A percentile compares a stretch with the other conserved stretches of the same genome.
Evolutionary conservation across 2,329 filamentous ascomycete species (phyloP).

Genomic region (Blastomyces gilchristii): DNA sequence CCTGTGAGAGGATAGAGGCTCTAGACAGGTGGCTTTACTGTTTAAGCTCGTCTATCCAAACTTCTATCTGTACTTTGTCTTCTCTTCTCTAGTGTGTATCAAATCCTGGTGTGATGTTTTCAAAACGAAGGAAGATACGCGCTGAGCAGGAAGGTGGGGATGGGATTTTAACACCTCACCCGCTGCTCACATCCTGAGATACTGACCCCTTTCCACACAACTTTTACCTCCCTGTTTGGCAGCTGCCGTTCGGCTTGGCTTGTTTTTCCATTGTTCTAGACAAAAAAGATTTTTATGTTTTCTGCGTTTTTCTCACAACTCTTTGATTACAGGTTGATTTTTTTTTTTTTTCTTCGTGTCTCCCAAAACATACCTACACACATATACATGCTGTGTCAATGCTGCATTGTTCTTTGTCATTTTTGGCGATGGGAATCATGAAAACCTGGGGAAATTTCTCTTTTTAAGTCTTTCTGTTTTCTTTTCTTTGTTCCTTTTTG

Average conservation of each 20-base stretch:
- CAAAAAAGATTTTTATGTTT: slow-evolving; percentile 1
- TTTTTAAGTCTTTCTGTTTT: neutral
- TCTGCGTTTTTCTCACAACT: neutral
- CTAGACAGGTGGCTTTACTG: neutral
- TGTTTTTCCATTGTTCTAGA: neutral
- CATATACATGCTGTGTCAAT: neutral
- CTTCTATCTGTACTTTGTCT: neutral
- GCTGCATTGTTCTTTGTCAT: neutral
- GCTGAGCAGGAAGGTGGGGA: neutral
- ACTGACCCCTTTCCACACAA: neutral
- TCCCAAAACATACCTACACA: neutral
- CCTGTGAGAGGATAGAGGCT: neutral
- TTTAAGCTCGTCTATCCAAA: neutral
- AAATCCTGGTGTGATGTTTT: neutral
- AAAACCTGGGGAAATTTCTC: neutral
- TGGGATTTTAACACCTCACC: neutral
- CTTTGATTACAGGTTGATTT: slow-evolving; percentile 4
- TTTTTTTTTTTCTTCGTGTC: neutral
- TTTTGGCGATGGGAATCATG: neutral
- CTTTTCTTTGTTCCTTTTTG: neutral
- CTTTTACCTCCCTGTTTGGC: neutral
- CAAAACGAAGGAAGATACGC: neutral
- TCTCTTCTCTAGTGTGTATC: neutral
- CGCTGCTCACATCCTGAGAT: neutral
- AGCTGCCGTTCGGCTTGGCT: neutral